A percentile compares a stretch with the other conserved stretches of the same genome.
Conservation (phyloP, 75 land plant species). For the Chamaecyparis obtusa region DNA sequence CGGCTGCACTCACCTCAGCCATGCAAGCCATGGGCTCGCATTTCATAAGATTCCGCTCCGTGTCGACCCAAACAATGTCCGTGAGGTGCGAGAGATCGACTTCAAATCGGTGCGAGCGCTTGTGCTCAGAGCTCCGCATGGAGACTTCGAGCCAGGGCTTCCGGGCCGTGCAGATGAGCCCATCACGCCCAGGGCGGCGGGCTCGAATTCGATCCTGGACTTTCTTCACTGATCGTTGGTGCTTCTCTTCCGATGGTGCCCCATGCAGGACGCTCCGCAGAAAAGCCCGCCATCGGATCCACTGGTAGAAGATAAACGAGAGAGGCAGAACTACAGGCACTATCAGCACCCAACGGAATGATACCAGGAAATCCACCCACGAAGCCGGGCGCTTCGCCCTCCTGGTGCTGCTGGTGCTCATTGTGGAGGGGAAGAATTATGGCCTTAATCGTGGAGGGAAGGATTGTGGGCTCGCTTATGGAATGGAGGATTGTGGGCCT, state of each 20-base stretch:
- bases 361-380: conserved; percentile 27
- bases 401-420: background rate
- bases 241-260: conserved; percentile 14
- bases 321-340: conserved; percentile 29
- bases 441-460: too few relatives aligned
- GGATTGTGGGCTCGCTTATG: too few relatives aligned
- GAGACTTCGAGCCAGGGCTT: conserved; percentile 33
- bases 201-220: conserved; percentile 17
- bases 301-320: conserved; percentile 30
- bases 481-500: too few relatives aligned
- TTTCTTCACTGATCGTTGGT: conserved; percentile 13
- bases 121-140: conserved; percentile 25
- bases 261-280: conserved; percentile 14
- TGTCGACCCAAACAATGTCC: conserved; percentile 21
- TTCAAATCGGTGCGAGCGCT: conserved; percentile 18
- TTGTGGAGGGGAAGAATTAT: too few relatives aligned
- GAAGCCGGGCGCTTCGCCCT: conserved; percentile 26
- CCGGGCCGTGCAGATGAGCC: conserved; percentile 39
- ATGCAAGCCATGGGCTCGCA: conserved; percentile 40
- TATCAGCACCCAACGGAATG: conserved; percentile 27
- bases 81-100: conserved; percentile 22
- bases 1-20: conserved; percentile 25
- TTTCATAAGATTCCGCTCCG: conserved; percentile 16
- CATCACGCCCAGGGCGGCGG: conserved; percentile 13
- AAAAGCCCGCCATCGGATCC: conserved; percentile 21